phyloP scores from a whole-genome alignment of 768 basidiomycete genomes.

The Termitomyces sp. region DNA sequence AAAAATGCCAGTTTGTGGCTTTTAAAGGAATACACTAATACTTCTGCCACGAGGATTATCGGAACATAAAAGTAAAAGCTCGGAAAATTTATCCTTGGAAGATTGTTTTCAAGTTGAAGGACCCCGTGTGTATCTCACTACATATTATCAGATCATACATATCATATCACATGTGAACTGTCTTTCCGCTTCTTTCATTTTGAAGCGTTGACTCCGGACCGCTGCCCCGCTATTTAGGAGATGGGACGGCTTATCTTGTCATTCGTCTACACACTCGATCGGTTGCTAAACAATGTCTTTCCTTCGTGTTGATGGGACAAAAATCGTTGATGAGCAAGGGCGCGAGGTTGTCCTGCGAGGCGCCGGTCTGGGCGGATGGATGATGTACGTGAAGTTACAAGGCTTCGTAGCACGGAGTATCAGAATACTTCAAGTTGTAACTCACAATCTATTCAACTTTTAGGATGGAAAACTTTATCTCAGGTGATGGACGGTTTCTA shows the following conservation, averaged over 20 bases:
- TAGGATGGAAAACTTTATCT: conserved; percentile 78
- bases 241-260: not conserved
- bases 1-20: no score
- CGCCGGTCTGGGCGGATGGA: conserved; percentile 78
- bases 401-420: not conserved
- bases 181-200: no score
- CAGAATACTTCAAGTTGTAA: no score
- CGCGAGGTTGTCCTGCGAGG: conserved; percentile 61
- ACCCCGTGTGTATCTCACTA: no score
- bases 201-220: not conserved
- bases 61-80: no score
- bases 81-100: no score
- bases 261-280: not conserved
- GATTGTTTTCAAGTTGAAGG: no score
- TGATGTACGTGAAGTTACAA: conserved; percentile 46
- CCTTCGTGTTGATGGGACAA: conserved; percentile 53
- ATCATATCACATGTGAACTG: no score
- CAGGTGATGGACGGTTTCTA: conserved; percentile 29
- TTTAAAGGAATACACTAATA: no score
- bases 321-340: conserved; percentile 53
- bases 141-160: no score
- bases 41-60: no score
- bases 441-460: not conserved
- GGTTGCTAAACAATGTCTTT: conserved; percentile 35
- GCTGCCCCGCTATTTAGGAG: not conserved